Percentiles rank a stretch among this genome's conserved stretches.
Evolutionary conservation across 768 basidiomycete genomes (phyloP).

Genomic region (Phlegmacium glaucopus): DNA sequence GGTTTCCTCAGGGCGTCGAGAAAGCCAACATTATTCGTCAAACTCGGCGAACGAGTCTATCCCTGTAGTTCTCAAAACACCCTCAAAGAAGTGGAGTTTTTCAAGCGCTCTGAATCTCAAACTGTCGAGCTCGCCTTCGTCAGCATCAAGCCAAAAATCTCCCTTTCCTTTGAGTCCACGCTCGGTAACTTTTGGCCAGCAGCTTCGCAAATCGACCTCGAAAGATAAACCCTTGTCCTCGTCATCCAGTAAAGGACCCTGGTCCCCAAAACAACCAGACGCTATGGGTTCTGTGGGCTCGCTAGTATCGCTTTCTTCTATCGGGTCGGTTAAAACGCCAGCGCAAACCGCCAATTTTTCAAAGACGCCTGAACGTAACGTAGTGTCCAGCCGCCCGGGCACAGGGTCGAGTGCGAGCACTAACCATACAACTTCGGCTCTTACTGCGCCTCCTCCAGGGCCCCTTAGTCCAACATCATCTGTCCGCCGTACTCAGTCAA

Average conservation of each 20-base stretch:
- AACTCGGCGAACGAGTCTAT: conserved; percentile 40
- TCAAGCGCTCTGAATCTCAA: conserved; percentile 81
- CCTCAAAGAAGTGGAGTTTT: conserved; percentile 97
- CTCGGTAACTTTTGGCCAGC: conserved; percentile 62
- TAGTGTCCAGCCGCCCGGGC: conserved; percentile 60
- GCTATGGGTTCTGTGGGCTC: conserved; percentile 81
- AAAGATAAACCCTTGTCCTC: conserved; percentile 57
- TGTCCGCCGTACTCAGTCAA: conserved; percentile 64
- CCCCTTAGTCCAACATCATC: conserved; percentile 76
- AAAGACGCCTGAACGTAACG: conserved; percentile 63
- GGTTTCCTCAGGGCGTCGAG: conserved; percentile 30
- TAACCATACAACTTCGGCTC: conserved; percentile 51
- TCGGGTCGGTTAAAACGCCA: conserved; percentile 58
- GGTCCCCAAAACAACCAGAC: conserved; percentile 70
- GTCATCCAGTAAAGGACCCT: conserved; percentile 44
- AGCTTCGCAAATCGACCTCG: conserved; percentile 64
- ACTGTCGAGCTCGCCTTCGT: conserved; percentile 63
- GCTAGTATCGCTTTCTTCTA: conserved; percentile 68
- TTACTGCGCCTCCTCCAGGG: conserved; percentile 50
- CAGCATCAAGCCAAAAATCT: conserved; percentile 52
- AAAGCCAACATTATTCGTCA: conserved; percentile 37
- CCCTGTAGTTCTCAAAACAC: conserved; percentile 61
- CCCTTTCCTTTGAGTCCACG: conserved; percentile 65
- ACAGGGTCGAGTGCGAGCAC: conserved; percentile 78
- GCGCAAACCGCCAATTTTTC: conserved; percentile 40